These are phyloP conservation scores for Hyaloperonospora arabidopsidis DNA, from an alignment of 352 stramenopile species.

Conservation along the genomic window DNA sequence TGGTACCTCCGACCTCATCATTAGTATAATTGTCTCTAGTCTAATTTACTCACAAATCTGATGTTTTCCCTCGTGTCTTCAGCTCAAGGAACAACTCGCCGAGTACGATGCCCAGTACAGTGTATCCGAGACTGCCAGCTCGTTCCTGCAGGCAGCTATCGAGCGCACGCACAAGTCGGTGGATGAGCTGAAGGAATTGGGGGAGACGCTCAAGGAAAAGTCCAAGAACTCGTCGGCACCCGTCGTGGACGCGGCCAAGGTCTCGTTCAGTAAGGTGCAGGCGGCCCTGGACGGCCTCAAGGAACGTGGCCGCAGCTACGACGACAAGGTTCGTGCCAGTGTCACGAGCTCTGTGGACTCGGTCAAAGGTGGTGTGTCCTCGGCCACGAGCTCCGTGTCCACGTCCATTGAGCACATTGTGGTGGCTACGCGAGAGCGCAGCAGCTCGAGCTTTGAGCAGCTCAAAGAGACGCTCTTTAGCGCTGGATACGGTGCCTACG, in stretches of 20 bases:
- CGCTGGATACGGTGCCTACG: conserved; percentile 43
- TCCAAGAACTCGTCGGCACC: conserved; percentile 41
- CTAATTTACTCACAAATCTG: neutral
- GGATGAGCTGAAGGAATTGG: conserved; percentile 59
- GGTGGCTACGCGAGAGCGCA: conserved; percentile 41
- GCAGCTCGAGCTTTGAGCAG: conserved; percentile 53
- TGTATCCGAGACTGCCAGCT: conserved; percentile 58
- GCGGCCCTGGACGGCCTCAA: conserved; percentile 48
- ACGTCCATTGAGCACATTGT: conserved; percentile 69
- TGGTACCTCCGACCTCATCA: conserved; percentile 13
- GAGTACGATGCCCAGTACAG: conserved; percentile 71
- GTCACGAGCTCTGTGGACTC: conserved; percentile 36
- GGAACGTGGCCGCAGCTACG: conserved; percentile 53
- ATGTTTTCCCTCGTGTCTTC: neutral
- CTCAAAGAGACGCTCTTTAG: conserved; percentile 49
- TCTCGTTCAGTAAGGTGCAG: conserved; percentile 48
- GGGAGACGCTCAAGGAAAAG: conserved; percentile 45
- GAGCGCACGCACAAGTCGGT: conserved; percentile 63
- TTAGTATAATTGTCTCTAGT: neutral
- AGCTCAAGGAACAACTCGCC: conserved; percentile 41
- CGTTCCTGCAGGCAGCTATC: conserved; percentile 57
- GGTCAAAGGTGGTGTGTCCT: conserved; percentile 36
- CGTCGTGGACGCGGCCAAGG: conserved; percentile 44
- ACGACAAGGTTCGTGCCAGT: conserved; percentile 50
- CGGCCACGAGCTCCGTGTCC: conserved; percentile 27